These are phyloP conservation scores for Orobanche coerulescens DNA, from an alignment of 257 asterid genomes.

Conservation along the genomic window DNA sequence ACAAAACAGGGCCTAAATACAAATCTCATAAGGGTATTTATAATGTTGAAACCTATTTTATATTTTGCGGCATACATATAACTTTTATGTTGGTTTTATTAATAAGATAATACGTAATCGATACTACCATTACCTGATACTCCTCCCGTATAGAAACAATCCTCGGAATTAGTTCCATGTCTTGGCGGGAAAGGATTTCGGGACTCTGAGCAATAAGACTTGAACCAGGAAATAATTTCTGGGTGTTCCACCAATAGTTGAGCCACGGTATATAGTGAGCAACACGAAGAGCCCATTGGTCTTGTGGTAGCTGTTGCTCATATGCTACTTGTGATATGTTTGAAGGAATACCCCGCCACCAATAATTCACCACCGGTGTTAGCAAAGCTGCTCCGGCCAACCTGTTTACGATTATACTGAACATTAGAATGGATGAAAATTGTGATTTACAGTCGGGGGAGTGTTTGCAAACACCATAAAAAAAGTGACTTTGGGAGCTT, in stretches of 20 bases:
- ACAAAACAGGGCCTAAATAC: background rate
- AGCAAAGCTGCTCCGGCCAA: constrained; percentile 66
- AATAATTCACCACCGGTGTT: constrained; percentile 60
- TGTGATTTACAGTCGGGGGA: background rate
- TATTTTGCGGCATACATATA: background rate
- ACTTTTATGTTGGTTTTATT: background rate
- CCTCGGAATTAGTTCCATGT: constrained; percentile 38
- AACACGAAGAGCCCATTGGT: constrained; percentile 67
- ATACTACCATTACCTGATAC: constrained; percentile 24
- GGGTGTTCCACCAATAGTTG: constrained; percentile 74
- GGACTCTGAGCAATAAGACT: constrained; percentile 32
- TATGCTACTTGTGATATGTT: constrained; percentile 46
- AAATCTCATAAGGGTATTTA: background rate
- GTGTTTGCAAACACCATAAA: background rate
- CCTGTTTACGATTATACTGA: constrained; percentile 28
- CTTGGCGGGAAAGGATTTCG: constrained; percentile 37
- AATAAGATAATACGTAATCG: background rate
- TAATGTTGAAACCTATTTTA: background rate
- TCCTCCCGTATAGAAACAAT: constrained; percentile 18
- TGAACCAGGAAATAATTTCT: constrained; percentile 41
- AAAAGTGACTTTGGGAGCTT: too few relatives aligned
- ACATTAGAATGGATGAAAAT: background rate
- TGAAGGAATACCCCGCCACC: constrained; percentile 68
- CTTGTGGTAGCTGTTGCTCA: constrained; percentile 35
- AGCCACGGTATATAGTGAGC: constrained; percentile 66